Base-by-base conservation (phyloP, 345 rosid genomes). In the Arabis alpina region DNA sequence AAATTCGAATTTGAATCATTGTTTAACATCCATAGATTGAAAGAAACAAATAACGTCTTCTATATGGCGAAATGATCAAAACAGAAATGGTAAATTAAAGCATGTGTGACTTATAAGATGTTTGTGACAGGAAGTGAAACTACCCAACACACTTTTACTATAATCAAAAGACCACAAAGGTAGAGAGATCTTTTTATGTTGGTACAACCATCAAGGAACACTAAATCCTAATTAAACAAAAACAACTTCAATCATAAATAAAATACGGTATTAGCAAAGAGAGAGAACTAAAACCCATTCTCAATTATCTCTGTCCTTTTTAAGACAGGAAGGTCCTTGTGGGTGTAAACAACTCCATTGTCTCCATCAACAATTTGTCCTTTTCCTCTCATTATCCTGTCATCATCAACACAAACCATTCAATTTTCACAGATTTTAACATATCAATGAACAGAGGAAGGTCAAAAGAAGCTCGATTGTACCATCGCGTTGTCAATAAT, bases 331-430 rank as follows among this genome's bases (percentile, higher is more conserved):
- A 91, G 52, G 55, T 86, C 92, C 72, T 88, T 85, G 67, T 95
- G 99, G 71, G 78, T 83, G 76, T 92, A 95, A 34, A 40, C 64
- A 2, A 95, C 78, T 44, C 87, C 90, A 42, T 86, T 90, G 80
- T 95, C 98, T 52, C 97, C 96, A 81, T 87, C 86, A 36, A 95
- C 99, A 30, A 92, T 87, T 75, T 95, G 99, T 40, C 99, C 99
- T 25, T 76, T 80, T 30, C 99, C 99, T 82, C 84, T 85, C 43
- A 95, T 84, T 71, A 92, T 82, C 99, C 99, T 95, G 89, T 28
- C 68, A 84, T 83, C 55, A 74, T 19, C 59, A 76, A 57, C 58
- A 63, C 40, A 64, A 41, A 23, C 27, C 37, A 32, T 65, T 59
- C 47, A 58, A 24, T 24, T 39, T 13, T 43, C 40, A 15, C 43